These are phyloP conservation scores for Cryptococcus deneoformans DNA, from an alignment of 1,284 basidiomycete species.

Conservation along the genomic window DNA sequence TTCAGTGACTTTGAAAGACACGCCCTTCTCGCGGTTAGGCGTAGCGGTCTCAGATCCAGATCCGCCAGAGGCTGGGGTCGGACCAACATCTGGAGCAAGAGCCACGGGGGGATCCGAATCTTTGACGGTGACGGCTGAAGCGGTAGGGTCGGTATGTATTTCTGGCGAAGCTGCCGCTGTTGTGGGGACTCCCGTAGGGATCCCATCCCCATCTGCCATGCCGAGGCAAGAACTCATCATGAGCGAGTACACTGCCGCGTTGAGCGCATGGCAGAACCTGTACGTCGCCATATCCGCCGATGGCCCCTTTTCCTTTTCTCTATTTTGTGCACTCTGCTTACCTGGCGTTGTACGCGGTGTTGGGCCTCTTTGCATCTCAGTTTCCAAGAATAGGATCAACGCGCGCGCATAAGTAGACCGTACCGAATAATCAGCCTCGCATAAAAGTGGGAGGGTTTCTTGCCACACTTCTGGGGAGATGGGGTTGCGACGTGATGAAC, in stretches of 20 bases:
- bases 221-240: conserved; percentile 66
- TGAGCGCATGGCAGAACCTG: conserved; percentile 70
- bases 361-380: conserved; percentile 60
- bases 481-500: conserved; percentile 58
- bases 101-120: neutral
- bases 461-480: conserved; percentile 82
- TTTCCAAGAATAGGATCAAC: conserved; percentile 66
- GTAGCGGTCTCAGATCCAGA: conserved; percentile 2
- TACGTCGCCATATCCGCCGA: conserved; percentile 25
- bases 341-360: neutral
- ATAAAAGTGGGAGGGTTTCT: conserved; percentile 78
- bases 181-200: neutral
- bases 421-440: conserved; percentile 68
- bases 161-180: neutral
- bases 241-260: conserved; percentile 74
- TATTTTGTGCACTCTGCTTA: no score
- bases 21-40: conserved; percentile 20
- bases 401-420: conserved; percentile 72
- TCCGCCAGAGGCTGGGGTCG: neutral
- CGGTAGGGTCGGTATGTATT: neutral
- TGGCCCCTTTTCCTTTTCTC: conserved; percentile 15
- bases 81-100: neutral
- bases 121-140: neutral
- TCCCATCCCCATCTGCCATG: conserved; percentile 24
- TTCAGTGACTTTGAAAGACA: conserved; percentile 36